phyloP scores from a whole-genome alignment of 2,329 filamentous ascomycete genomes.

The Cercospora sojina region DNA sequence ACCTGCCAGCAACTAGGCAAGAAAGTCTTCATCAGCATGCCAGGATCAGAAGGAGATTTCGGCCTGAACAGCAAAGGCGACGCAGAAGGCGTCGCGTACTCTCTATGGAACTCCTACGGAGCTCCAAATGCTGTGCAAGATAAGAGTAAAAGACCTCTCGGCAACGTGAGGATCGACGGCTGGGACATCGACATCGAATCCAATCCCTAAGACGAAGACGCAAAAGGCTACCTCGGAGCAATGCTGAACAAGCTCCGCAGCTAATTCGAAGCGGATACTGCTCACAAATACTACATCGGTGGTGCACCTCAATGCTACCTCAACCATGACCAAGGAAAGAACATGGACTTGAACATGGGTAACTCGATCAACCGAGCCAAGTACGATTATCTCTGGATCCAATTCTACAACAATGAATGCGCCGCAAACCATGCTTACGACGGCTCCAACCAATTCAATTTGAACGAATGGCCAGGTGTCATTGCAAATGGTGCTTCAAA shows the following conservation, averaged over 20 bases:
- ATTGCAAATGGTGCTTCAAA: constrained; percentile 22
- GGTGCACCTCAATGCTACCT: constrained; percentile 47
- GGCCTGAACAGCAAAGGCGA: constrained; percentile 39
- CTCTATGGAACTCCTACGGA: constrained; percentile 48
- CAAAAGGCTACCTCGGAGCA: constrained; percentile 42
- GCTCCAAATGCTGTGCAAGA: background rate
- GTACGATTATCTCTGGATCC: constrained; percentile 44
- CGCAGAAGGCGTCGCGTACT: constrained; percentile 43
- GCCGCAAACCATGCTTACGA: constrained; percentile 20
- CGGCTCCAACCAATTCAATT: constrained; percentile 44
- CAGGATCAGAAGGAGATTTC: constrained; percentile 42
- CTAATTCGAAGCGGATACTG: constrained; percentile 41
- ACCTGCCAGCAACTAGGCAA: constrained; percentile 44
- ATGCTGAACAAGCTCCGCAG: constrained; percentile 34
- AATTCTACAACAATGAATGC: constrained; percentile 44
- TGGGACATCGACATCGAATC: constrained; percentile 52
- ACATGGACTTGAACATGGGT: constrained; percentile 41
- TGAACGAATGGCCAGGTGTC: constrained; percentile 34
- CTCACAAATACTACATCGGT: constrained; percentile 47
- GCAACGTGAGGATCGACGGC: constrained; percentile 49
- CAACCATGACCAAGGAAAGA: constrained; percentile 18
- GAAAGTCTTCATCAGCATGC: constrained; percentile 47
- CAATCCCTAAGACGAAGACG: constrained; percentile 18
- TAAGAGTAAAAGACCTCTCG: constrained; percentile 17
- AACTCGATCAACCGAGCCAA: constrained; percentile 35